Evolutionary conservation across 169 alveolate species (phyloP), one percentile per base, ranked within the genome.

Genomic region (Theileria parva): DNA sequence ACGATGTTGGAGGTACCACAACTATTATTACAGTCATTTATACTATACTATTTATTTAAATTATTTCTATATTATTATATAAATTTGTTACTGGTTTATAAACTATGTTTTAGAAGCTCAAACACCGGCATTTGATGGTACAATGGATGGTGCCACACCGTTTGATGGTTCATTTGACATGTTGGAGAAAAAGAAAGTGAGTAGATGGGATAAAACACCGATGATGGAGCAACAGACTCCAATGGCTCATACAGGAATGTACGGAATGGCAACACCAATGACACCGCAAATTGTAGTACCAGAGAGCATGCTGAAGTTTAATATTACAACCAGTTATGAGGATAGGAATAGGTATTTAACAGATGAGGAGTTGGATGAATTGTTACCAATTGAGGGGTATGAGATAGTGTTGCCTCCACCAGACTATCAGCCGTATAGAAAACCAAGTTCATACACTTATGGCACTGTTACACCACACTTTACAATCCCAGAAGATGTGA

Each of bases 341-440:
- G 86, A 83, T 32, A 74, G 92, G 72, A 89, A 89, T 60, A 68
- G 92, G n/a, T 87, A 86, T 21, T 39, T 89, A 79, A 97, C 99
- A 0, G 99, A 98, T 87, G 99, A 96, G 81, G 99, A 97, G 80
- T 88, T 97, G 39, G 97, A 96, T 68, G 94, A 94, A 48, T 85
- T 97, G 28, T 86, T 97, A 21, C 99, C 99, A 17, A 57, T 68
- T 28, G 98, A 91, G 66, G 98, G 98, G 6, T 96, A 93, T 77
- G 98, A 94, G 74, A 89, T 96, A 21, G 96, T 95, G 28, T 77
- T 87, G 60, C 95, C 98, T 2, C 98, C 98, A 0, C 95, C 92
- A 30, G 97, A 93, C 76, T 96, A 94, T 65, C 87, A 91, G 60
- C 90, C 93, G 17, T 74, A 90, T 39, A 66, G 93, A 4, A 73